A percentile compares a stretch with the other conserved stretches of the same genome.
phyloP scores from a whole-genome alignment of 352 stramenopile genomes.

The Phytopythium litorale region DNA sequence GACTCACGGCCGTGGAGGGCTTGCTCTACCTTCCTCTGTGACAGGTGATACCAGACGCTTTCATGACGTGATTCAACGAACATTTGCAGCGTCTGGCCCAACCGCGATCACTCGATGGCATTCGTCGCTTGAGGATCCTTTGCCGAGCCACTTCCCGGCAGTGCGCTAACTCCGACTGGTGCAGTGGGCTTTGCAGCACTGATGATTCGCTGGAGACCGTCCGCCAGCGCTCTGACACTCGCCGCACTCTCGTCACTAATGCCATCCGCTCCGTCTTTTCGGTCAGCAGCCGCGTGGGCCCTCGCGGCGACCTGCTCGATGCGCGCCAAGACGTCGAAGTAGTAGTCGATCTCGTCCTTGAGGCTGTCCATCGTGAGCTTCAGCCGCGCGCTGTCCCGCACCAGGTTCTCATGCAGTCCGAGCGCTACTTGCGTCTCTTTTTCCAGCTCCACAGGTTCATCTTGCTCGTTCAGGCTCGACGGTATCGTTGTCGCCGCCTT shows the following conservation, averaged over 20 bases:
- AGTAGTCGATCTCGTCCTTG: slow-evolving; percentile 48
- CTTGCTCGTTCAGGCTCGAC: slow-evolving; percentile 2
- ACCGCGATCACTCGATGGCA: background rate
- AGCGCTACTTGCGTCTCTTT: slow-evolving; percentile 29
- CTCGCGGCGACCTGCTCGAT: slow-evolving; percentile 34
- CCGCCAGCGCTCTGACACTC: slow-evolving; percentile 10
- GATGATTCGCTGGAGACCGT: slow-evolving; percentile 26
- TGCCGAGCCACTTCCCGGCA: background rate
- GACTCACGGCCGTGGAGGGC: too few relatives aligned
- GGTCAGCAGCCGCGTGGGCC: background rate
- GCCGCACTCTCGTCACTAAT: slow-evolving; percentile 1
- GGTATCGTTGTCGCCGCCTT: background rate
- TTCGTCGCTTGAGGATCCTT: background rate
- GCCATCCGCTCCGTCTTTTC: background rate
- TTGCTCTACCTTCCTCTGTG: too few relatives aligned
- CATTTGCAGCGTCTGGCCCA: background rate
- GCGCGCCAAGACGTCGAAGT: slow-evolving; percentile 36
- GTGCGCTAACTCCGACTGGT: background rate
- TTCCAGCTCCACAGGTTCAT: slow-evolving; percentile 14
- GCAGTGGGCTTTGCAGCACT: slow-evolving; percentile 23
- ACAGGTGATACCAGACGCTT: too few relatives aligned
- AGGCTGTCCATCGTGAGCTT: slow-evolving; percentile 38
- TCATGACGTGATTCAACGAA: background rate
- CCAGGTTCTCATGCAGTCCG: slow-evolving; percentile 34
- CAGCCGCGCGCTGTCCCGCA: slow-evolving; percentile 42